Percentiles rank a stretch among this genome's conserved stretches.
phyloP scores from a whole-genome alignment of 768 basidiomycete species.

The Pleurotus tuoliensis region DNA sequence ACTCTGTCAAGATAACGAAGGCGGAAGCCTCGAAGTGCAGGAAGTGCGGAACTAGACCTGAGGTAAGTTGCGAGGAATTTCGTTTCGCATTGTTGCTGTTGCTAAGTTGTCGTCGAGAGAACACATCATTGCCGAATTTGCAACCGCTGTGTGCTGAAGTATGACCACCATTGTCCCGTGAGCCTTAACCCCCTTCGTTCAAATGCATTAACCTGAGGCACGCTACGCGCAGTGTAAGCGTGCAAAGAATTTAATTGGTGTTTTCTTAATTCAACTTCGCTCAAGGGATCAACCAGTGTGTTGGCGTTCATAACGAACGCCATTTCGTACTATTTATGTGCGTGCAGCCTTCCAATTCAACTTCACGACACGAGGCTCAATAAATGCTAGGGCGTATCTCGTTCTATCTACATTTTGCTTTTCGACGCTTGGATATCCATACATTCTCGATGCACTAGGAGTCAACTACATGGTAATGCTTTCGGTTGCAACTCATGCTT shows the following conservation, averaged over 20 bases:
- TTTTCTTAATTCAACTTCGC: not conserved
- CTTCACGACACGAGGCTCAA: too few species aligned
- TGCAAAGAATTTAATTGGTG: not conserved
- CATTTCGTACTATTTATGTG: conserved; percentile 96
- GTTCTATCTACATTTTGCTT: conserved; percentile 65
- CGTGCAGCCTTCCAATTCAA: conserved; percentile 17
- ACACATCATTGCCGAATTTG: conserved; percentile 93
- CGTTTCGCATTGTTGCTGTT: conserved; percentile 1
- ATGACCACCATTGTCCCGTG: conserved; percentile 89
- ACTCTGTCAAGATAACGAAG: conserved; percentile 41
- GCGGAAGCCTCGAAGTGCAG: conserved; percentile 60
- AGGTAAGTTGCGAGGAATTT: conserved; percentile 45
- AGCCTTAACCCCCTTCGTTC: conserved; percentile 20
- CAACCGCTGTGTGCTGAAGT: conserved; percentile 85
- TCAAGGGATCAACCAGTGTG: conserved; percentile 95
- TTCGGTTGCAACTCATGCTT: not conserved
- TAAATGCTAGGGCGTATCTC: conserved; percentile 65
- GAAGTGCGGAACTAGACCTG: conserved; percentile 72
- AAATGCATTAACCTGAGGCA: not conserved
- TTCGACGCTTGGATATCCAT: conserved; percentile 56
- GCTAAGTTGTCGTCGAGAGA: conserved; percentile 46
- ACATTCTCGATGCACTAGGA: conserved; percentile 57
- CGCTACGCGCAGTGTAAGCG: conserved; percentile 35
- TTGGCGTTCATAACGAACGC: conserved; percentile 91
- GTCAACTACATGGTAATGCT: conserved; percentile 39